Percentiles rank a stretch among this genome's conserved stretches.
phyloP scores from a whole-genome alignment of 2,329 filamentous ascomycete species.

The Neofusicoccum sp. region DNA sequence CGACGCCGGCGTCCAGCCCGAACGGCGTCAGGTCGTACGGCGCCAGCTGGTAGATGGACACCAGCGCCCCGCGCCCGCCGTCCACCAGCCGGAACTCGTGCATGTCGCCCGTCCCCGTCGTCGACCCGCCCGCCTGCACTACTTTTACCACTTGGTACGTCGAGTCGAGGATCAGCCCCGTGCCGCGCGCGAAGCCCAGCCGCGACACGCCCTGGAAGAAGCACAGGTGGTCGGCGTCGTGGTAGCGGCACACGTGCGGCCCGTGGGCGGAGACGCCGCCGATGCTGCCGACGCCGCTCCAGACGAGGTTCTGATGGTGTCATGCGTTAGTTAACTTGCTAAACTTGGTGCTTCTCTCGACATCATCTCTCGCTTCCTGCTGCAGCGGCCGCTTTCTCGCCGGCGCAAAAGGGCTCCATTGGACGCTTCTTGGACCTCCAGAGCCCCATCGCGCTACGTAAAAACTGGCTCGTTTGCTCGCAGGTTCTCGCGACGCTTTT shows the following conservation, averaged over 20 bases:
- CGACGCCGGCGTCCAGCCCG: conserved; percentile 46
- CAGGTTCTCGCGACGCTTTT: too few relatives aligned
- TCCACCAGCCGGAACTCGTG: conserved; percentile 55
- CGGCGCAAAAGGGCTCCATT: too few relatives aligned
- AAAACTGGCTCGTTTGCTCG: too few relatives aligned
- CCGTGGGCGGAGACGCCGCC: conserved; percentile 50
- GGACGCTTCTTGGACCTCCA: too few relatives aligned
- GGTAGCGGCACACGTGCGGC: conserved; percentile 53
- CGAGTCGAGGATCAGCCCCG: conserved; percentile 56
- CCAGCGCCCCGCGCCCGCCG: conserved; percentile 42
- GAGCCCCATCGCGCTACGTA: too few relatives aligned
- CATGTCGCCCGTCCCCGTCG: conserved; percentile 51
- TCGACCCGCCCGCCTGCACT: conserved; percentile 38
- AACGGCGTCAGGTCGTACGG: conserved; percentile 49
- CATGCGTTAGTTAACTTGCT: background rate
- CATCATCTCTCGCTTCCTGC: too few relatives aligned
- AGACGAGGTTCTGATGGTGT: conserved; percentile 48
- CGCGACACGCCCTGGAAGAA: conserved; percentile 57
- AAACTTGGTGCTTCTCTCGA: too few relatives aligned
- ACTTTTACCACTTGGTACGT: conserved; percentile 52
- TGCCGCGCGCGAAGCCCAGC: conserved; percentile 53
- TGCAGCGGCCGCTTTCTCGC: too few relatives aligned
- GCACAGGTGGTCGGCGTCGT: conserved; percentile 52
- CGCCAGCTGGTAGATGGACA: conserved; percentile 41
- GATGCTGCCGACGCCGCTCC: conserved; percentile 53